Base-by-base conservation (phyloP, 108 stramenopile genomes). In the Stephanodiscus triporus region DNA sequence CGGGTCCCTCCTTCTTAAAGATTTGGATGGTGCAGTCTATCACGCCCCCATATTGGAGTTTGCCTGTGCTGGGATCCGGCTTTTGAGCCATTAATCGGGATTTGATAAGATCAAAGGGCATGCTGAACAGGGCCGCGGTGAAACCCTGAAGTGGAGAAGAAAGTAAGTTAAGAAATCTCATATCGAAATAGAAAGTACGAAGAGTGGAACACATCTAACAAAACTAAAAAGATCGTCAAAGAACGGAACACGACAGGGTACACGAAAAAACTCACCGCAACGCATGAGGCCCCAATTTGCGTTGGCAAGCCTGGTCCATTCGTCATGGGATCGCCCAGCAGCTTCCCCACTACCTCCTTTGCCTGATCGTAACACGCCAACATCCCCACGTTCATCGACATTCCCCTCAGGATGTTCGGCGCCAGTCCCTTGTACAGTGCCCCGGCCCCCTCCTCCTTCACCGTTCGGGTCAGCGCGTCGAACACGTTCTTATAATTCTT, bases 341-440 rank as follows among this genome's bases (percentile, higher is more conserved):
- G 26, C 22, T 72, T 74, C 42, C 85, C 93, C n/a, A 91, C 86
- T 22, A 84, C 60, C 75, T 96, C 95, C 86, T 97, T 97, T 32
- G 97, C 97, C 89, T 99, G 97, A 85, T 99, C 99, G 80, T 98
- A 98, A 86, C 95, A 98, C 16, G 99, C 97, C 84, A 99, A 79
- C 99, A 98, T 98, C 49, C 99, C 99, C 26, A 98, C 97, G 78
- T 99, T 99, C 97, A 99, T 98, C 63, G 94, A 73, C 99, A 99
- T 98, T 49, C 98, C 99, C 63, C 99, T 86, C 63, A 98, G 77
- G 29, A 99, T 85, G 73, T 98, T 99, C 34, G 99, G 99, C 26
- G 81, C 63, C 47, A 97, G 77, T 38, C 99, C 99, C 66, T 97
- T 91, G 80, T 97, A 99, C 55, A 99, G 88, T 13, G 95, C 89